Base-by-base conservation (phyloP, 192 early-diverging fungal genomes). In the Entophlyctis luteolus region DNA sequence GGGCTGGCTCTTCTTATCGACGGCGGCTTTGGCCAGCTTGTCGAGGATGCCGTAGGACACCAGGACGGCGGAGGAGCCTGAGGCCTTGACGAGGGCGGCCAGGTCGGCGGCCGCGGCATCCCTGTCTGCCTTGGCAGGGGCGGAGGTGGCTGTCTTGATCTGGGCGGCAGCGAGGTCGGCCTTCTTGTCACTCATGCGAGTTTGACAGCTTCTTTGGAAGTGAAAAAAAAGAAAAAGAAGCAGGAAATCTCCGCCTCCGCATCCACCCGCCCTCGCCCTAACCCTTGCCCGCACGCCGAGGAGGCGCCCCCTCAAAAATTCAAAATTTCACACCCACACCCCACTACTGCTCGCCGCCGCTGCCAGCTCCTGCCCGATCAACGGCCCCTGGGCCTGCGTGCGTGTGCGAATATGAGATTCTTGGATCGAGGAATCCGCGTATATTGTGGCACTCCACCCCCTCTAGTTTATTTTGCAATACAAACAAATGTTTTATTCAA, bases 1-100 rank as follows among this genome's bases (percentile, higher is more conserved):
- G 55, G 70, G 68, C 62, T 77, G 66, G 62, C 58, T 78, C 84
- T 90, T 89, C 82, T 91, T 91, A 85, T 87, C 81, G 65, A 75
- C 75, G 47, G 85, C 71, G 53, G 85, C 83, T 68, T 81, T 79
- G 48, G 62, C 60, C 32, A 91, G 73, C 59, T 77, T 70, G 39
- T 84, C 82, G 42, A 88, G 65, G 58, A 90, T 75, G 37, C 74
- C 79, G 78, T 75, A 81, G 32, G 81, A 77, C 59, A 83, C 79
- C 48, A 90, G 74, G 27, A 71, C 81, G 35, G 73, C 70, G 46
- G 76, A 78, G 69, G 81, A 72, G 68, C 84, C 82, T n/a, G 70
- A 72, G 10, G 56, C 49, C 73, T 88, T 87, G 84, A 86, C 79
- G 49, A 79, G 69, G 63, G 72, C 74, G 22, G 82, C 87, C 50